These are phyloP conservation scores for Colletotrichum neosansevieriae DNA, from an alignment of 2,329 filamentous ascomycete genomes.

Conservation along the genomic window DNA sequence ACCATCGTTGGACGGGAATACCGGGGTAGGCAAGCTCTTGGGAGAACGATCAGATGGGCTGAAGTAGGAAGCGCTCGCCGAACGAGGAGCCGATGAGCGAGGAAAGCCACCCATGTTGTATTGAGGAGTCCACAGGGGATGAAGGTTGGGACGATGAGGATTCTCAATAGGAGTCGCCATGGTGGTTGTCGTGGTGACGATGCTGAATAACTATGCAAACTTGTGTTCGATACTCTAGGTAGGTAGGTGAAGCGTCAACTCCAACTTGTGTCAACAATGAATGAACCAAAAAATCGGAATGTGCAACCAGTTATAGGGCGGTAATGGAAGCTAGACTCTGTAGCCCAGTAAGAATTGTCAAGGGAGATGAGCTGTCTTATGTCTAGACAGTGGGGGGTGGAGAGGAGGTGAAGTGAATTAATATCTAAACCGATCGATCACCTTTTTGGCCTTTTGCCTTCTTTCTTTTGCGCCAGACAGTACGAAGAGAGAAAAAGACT, in stretches of 20 bases:
- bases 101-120: constrained; percentile 45
- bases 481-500: constrained; percentile 19
- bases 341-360: constrained; percentile 19
- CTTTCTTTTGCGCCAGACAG: constrained; percentile 8
- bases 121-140: constrained; percentile 51
- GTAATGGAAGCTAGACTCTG: constrained; percentile 27
- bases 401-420: constrained; percentile 10
- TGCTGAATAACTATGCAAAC: constrained; percentile 4
- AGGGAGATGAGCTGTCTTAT: constrained; percentile 33
- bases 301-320: constrained; percentile 28
- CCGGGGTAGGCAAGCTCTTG: constrained; percentile 49
- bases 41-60: constrained; percentile 46
- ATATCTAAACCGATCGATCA: constrained; percentile 7
- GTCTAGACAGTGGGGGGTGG: constrained; percentile 17
- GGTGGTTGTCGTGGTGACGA: constrained; percentile 10
- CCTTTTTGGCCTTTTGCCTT: constrained; percentile 6
- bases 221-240: constrained; percentile 2
- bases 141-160: constrained; percentile 38
- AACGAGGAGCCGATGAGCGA: constrained; percentile 21
- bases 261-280: constrained; percentile 15
- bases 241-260: constrained; percentile 4
- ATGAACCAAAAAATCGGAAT: constrained; percentile 12
- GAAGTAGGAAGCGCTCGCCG: constrained; percentile 43
- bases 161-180: constrained; percentile 40
- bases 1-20: constrained; percentile 50